Conservation (phyloP, 2,329 filamentous ascomycete species). For the Aspergillus sp. region DNA sequence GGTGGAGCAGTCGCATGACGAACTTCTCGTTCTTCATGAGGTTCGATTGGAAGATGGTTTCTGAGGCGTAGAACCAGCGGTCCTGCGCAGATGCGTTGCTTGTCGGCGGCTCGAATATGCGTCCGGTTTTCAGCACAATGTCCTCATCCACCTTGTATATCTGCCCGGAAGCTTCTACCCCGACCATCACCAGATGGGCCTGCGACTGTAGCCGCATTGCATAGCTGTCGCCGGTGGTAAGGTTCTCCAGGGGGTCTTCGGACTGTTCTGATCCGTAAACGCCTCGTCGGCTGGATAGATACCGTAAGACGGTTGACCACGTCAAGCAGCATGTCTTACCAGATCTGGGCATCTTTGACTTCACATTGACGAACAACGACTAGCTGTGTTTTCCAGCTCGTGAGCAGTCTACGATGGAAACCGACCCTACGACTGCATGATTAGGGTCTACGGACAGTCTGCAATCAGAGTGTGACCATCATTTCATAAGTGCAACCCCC, state of each 20-base stretch:
- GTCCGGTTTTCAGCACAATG: constrained; percentile 21
- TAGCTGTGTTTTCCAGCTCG: too few relatives aligned
- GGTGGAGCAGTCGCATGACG: constrained; percentile 14
- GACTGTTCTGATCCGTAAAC: neutral
- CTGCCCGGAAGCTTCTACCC: constrained; percentile 21
- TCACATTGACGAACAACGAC: too few relatives aligned
- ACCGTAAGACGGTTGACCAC: too few relatives aligned
- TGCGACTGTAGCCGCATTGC: constrained; percentile 10
- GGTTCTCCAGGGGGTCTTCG: neutral
- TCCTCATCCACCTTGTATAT: constrained; percentile 21
- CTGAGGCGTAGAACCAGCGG: constrained; percentile 19
- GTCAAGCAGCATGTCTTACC: too few relatives aligned
- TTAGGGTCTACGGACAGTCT: too few relatives aligned
- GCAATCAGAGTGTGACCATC: too few relatives aligned
- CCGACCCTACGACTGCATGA: too few relatives aligned
- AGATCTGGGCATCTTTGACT: too few relatives aligned
- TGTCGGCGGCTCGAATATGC: constrained; percentile 16
- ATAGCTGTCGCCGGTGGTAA: neutral
- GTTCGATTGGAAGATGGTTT: constrained; percentile 19
- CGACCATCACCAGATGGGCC: constrained; percentile 17
- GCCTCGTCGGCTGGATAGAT: neutral
- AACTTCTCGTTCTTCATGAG: constrained; percentile 19
- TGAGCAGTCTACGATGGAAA: too few relatives aligned
- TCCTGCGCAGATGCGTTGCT: constrained; percentile 11
- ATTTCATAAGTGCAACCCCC: too few relatives aligned